Percentiles rank a stretch among this genome's conserved stretches.
These are phyloP conservation scores for Entomortierella beljakovae DNA, from an alignment of 192 early-diverging fungal genomes.

Conservation along the genomic window DNA sequence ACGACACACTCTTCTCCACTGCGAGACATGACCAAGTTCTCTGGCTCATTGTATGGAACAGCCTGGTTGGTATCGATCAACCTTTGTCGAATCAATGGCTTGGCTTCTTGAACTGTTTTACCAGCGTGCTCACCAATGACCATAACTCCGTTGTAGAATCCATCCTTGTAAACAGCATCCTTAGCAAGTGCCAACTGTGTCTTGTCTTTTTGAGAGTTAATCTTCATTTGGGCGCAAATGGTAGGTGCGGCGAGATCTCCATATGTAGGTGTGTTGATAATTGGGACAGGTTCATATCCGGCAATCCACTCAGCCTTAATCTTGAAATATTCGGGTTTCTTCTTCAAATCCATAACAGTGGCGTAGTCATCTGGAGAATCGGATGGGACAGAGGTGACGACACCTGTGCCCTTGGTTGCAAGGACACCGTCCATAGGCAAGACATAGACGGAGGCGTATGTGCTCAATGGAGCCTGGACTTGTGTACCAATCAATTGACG, in stretches of 20 bases:
- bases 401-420: slow-evolving; percentile 96
- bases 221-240: slow-evolving; percentile 92
- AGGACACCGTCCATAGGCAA: slow-evolving; percentile 98
- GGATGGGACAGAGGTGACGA: slow-evolving; percentile 98
- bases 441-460: slow-evolving; percentile 85
- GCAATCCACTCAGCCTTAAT: slow-evolving; percentile 90
- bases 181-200: slow-evolving; percentile 93
- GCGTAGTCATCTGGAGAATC: slow-evolving; percentile 98
- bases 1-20: slow-evolving; percentile 98
- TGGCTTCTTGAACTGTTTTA: slow-evolving; percentile 91
- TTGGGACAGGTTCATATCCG: slow-evolving; percentile 83
- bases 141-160: slow-evolving; percentile 94
- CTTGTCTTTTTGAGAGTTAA: slow-evolving; percentile 97
- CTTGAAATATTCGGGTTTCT: slow-evolving; percentile 94
- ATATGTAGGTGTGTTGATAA: slow-evolving; percentile 88
- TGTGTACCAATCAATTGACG: slow-evolving; percentile 87
- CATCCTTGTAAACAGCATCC: slow-evolving; percentile 96
- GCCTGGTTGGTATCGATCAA: slow-evolving; percentile 79
- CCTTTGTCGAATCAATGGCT: slow-evolving; percentile 80
- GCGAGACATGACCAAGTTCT: slow-evolving; percentile 91
- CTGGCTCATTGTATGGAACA: slow-evolving; percentile 96
- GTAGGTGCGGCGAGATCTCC: slow-evolving; percentile 88
- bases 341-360: slow-evolving; percentile 90
- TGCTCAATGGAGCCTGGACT: slow-evolving; percentile 88
- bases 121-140: slow-evolving; percentile 85